These are phyloP conservation scores for Fraxinus excelsior DNA, from an alignment of 257 asterid genomes.

Conservation along the genomic window DNA sequence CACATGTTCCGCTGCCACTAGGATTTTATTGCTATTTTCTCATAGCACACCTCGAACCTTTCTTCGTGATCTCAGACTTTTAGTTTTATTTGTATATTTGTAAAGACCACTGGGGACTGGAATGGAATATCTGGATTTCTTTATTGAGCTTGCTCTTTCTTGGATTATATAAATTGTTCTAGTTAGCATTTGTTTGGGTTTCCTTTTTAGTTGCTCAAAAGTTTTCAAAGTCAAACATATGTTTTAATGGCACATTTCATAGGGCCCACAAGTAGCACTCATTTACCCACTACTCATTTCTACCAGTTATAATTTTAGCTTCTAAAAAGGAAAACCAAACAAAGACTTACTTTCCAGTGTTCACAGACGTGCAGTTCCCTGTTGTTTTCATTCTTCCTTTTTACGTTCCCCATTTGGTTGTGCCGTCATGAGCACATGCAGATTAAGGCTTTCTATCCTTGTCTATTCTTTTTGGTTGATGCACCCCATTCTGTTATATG, in stretches of 20 bases:
- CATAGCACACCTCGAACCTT: neutral
- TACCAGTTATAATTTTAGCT: too few relatives aligned
- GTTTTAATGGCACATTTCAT: too few relatives aligned
- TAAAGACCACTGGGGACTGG: neutral
- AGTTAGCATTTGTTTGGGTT: neutral
- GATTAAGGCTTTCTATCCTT: constrained; percentile 20
- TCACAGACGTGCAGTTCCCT: neutral
- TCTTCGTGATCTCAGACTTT: neutral
- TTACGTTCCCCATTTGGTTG: constrained; percentile 3
- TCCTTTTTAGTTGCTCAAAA: too few relatives aligned
- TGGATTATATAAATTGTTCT: neutral
- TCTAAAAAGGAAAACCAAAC: too few relatives aligned
- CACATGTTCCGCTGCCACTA: neutral
- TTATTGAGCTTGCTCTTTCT: constrained; percentile 12
- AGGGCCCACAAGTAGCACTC: too few relatives aligned
- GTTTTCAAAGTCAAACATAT: too few relatives aligned
- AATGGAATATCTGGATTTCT: neutral
- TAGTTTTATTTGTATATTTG: neutral
- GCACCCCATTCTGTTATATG: neutral
- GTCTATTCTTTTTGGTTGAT: neutral
- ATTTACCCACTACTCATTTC: too few relatives aligned
- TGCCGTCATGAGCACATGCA: constrained; percentile 7
- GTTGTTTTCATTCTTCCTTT: constrained; percentile 6
- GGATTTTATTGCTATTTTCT: neutral
- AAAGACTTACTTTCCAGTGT: neutral